phyloP scores from a whole-genome alignment of 257 asterid species.

The Rehmannia glutinosa region DNA sequence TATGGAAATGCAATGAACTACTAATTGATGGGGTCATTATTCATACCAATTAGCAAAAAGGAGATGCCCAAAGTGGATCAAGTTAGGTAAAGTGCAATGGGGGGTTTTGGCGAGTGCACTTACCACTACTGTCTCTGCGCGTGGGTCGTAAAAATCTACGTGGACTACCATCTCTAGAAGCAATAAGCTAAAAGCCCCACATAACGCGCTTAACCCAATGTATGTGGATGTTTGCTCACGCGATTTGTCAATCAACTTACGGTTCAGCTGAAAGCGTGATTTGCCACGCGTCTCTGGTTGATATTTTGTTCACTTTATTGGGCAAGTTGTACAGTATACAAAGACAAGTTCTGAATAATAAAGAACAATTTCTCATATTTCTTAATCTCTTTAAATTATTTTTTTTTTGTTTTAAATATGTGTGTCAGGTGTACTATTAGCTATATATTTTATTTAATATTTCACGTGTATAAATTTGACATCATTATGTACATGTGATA shows the following conservation, averaged over 20 bases:
- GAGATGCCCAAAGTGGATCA: conserved; percentile 12
- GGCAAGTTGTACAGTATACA: no score
- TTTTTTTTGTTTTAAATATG: no score
- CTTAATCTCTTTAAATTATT: no score
- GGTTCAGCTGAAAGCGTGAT: neutral
- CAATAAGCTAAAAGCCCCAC: neutral
- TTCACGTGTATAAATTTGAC: no score
- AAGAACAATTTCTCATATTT: no score
- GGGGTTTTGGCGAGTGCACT: neutral
- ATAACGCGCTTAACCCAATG: neutral
- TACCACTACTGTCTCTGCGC: neutral
- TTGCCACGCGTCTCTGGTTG: conserved; percentile 4
- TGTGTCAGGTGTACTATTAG: no score
- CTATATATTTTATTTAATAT: no score
- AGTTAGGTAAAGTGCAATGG: conserved; percentile 1
- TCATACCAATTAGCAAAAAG: no score
- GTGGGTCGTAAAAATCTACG: conserved; percentile 8
- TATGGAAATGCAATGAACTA: no score
- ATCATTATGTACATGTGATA: no score
- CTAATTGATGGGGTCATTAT: no score
- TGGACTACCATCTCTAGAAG: conserved; percentile 3
- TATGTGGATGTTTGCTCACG: neutral
- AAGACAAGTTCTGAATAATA: no score
- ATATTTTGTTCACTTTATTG: neutral
- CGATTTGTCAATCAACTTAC: neutral